Conservation (phyloP, 2,329 filamentous ascomycete genomes). For the Hypomyces perniciosus region DNA sequence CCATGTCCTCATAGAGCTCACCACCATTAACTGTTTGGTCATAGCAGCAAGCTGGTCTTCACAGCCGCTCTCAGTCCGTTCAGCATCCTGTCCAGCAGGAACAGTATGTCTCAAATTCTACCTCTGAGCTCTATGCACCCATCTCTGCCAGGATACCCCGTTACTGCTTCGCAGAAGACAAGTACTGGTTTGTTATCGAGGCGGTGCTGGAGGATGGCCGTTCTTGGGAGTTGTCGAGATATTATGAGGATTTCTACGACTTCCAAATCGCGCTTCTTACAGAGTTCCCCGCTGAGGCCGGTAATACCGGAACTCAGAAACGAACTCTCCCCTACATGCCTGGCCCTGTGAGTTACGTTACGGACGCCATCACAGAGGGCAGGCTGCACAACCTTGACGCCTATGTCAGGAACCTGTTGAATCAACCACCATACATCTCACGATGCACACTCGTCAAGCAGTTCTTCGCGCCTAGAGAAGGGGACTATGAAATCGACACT, state of each 20-base stretch:
- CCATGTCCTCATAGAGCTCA: not conserved
- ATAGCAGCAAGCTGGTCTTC: conserved; percentile 18
- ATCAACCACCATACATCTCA: conserved; percentile 77
- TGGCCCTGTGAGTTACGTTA: conserved; percentile 93
- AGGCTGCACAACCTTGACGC: conserved; percentile 88
- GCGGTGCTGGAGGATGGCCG: conserved; percentile 83
- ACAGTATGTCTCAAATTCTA: conserved; percentile 33
- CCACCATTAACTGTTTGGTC: not conserved
- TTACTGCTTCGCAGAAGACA: conserved; percentile 94
- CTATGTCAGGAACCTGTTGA: conserved; percentile 87
- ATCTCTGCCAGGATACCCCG: conserved; percentile 79
- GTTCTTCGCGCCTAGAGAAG: conserved; percentile 83
- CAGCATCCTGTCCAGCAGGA: conserved; percentile 35
- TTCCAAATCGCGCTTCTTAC: conserved; percentile 94
- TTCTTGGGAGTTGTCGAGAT: conserved; percentile 87
- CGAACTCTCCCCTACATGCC: conserved; percentile 95
- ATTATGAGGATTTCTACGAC: conserved; percentile 98
- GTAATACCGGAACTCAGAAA: conserved; percentile 71
- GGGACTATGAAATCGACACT: conserved; percentile 88
- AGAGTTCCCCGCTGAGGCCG: conserved; percentile 86
- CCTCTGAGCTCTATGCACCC: conserved; percentile 62
- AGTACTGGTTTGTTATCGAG: conserved; percentile 91
- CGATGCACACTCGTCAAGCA: conserved; percentile 78
- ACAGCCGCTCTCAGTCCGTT: conserved; percentile 26
- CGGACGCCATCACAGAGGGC: conserved; percentile 93